Percentiles rank a stretch among this genome's conserved stretches.
Evolutionary conservation across 768 basidiomycete species (phyloP).

Genomic region (Trametes cubensis): DNA sequence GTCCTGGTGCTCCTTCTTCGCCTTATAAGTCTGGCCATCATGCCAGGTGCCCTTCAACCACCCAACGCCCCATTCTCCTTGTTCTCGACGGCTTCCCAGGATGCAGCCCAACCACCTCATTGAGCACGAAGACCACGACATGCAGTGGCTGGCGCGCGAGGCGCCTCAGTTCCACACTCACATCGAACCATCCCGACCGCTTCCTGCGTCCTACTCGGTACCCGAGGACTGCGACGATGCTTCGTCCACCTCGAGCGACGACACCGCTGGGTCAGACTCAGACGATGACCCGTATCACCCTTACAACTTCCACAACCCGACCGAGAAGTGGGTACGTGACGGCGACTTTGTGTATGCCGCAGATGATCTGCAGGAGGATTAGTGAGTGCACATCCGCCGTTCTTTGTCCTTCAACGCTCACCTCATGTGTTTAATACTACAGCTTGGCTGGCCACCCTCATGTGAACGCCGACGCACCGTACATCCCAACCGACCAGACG

Average conservation of each 20-base stretch:
- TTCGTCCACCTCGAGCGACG: slow-evolving; percentile 11
- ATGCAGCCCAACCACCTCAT: slow-evolving; percentile 6
- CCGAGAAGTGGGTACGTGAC: slow-evolving; percentile 12
- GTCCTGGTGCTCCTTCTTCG: slow-evolving; percentile 8
- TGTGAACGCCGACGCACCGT: slow-evolving; percentile 13
- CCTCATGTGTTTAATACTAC: neutral
- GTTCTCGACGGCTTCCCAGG: slow-evolving; percentile 9
- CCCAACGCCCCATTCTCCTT: slow-evolving; percentile 7
- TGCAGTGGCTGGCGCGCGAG: slow-evolving; percentile 19
- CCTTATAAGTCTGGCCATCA: slow-evolving; percentile 16
- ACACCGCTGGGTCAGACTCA: slow-evolving; percentile 13
- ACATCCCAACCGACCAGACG: slow-evolving; percentile 1
- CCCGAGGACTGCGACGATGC: slow-evolving; percentile 3
- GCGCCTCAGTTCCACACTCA: slow-evolving; percentile 21
- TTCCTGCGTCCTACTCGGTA: neutral
- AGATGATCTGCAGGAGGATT: slow-evolving; percentile 12
- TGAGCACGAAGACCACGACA: slow-evolving; percentile 16
- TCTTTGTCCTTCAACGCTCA: slow-evolving; percentile 9
- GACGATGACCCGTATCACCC: slow-evolving; percentile 19
- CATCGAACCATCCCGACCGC: neutral
- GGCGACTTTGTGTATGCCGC: slow-evolving; percentile 21
- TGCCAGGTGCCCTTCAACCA: slow-evolving; percentile 6
- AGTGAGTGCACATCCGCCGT: neutral
- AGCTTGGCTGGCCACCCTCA: slow-evolving; percentile 2
- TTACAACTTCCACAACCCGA: slow-evolving; percentile 19